Base-by-base conservation (phyloP, 768 basidiomycete species). In the Ramaria rubella region DNA sequence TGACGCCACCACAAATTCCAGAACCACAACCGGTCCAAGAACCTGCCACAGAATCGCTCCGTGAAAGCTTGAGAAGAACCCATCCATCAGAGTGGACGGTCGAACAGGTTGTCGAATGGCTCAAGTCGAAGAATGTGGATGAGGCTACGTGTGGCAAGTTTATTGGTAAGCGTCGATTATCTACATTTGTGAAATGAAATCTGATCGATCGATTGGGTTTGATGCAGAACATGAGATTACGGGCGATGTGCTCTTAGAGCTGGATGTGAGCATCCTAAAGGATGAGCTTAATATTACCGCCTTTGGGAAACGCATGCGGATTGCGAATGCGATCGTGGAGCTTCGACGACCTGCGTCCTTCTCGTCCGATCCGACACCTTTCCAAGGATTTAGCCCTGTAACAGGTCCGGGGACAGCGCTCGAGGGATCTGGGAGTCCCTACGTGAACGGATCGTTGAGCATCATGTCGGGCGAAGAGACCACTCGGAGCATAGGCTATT, bases 151-250 rank as follows among this genome's bases (percentile, higher is more conserved):
- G 87, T 62, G 80, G 83, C 55, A 94, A 90, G 67, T 97, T 99
- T 66, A 82, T 78, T 40, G 93, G 92, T 91, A 62, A 59, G 82
- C 74, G 26, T 24, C n/a, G 24, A 31, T 31, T 57, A n/a, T 29
- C 29, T 19, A 8, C n/a, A n/a, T n/a, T n/a, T n/a, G n/a, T n/a
- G n/a, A n/a, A n/a, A n/a, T n/a, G n/a, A n/a, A n/a, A n/a, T n/a
- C 27, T n/a, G 4, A 61, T 31, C 27, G 7, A 33, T 56, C 53
- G 27, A 60, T 58, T 2, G 26, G 19, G 38, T 33, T 15, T 44
- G 34, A 26, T 59, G 40, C 67, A 94, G 95, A 98, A 72, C 94
- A 99, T 82, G 96, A 99, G 73, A 98, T 99, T 53, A 90, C 94
- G 0, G 96, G 96, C 19, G 96, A 99, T 63, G 90, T 98, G 30